Base-by-base conservation (phyloP, 805 yeast species). In the Scheffersomyces stipitis region DNA sequence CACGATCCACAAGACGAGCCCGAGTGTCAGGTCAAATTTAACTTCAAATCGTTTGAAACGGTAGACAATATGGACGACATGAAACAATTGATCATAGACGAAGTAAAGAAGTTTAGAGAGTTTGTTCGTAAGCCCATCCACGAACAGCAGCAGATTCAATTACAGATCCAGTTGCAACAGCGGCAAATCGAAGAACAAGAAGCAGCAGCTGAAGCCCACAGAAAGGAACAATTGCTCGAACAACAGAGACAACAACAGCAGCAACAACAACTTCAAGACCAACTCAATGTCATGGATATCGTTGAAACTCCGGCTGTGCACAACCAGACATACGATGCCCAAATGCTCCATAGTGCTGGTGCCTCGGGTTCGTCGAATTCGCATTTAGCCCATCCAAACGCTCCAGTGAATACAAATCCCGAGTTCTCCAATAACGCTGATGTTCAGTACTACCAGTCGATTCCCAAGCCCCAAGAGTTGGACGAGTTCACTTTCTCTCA, bases 1-100 rank as follows among this genome's bases (percentile, higher is more conserved):
- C 97, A 66, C 37, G 71, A 66, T 60, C 93, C 96, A 4, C 75
- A 77, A 20, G 98, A 93, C 57, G 98, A 93, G 62, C 90, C 90
- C 5, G 81, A 75, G 33, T 88, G 96, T 58, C 77, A 79, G 31
- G 71, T 77, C 2, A 84, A 85, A 50, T 90, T 90, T 58, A 96
- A 90, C 54, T 90, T 90, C 58, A 66, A 64, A 45, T 71, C 86
- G 4, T 90, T 90, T 59, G 97, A 90, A 67, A 82, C 76, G 12
- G 83, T 83, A 13, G 87, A 86, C 47, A 96, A 88, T 46, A 72
- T 87, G 56, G 83, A 77, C 9, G 65, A 75, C 8, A 83, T 90
- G 86, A 81, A 76, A 51, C 70, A 76, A 46, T 78, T 88, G 80
- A 86, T 90, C 27, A 62, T 86, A 28, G 81, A 86, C 23, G 96